Evolutionary conservation across 345 rosid species (phyloP).

Genomic region (Aethionema arabicum): DNA sequence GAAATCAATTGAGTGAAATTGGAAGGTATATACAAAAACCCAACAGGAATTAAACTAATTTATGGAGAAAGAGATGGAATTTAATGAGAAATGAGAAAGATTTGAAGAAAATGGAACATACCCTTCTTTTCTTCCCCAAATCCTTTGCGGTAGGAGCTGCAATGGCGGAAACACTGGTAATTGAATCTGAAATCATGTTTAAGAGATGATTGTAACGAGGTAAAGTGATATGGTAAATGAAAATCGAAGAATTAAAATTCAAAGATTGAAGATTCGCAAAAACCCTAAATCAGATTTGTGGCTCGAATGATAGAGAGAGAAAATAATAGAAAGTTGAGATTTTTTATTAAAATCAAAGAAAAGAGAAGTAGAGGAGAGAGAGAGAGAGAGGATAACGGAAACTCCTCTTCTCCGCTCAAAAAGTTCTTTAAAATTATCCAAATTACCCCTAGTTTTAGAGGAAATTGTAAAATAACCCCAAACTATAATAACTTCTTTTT

Average conservation of each 20-base stretch:
- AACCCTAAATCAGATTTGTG: slow-evolving; percentile 60
- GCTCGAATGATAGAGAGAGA: slow-evolving; percentile 35
- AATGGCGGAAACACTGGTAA: slow-evolving; percentile 48
- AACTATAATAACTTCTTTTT: too few species aligned
- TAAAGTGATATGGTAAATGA: background rate
- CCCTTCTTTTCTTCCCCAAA: slow-evolving; percentile 78
- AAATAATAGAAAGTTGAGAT: slow-evolving; percentile 15
- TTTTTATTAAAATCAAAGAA: slow-evolving; percentile 15
- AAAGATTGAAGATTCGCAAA: slow-evolving; percentile 35
- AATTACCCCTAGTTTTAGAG: slow-evolving; percentile 7
- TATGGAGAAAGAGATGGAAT: background rate
- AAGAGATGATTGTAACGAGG: slow-evolving; percentile 5
- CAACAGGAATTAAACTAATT: background rate
- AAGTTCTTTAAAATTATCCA: slow-evolving; percentile 6
- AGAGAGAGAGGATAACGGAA: slow-evolving; percentile 61
- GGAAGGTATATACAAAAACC: background rate
- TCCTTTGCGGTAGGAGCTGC: slow-evolving; percentile 53
- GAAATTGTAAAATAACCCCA: too few species aligned
- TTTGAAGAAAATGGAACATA: slow-evolving; percentile 20
- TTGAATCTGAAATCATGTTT: slow-evolving; percentile 68
- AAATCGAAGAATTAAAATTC: slow-evolving; percentile 6
- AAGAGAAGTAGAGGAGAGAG: slow-evolving; percentile 24
- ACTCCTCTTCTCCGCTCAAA: slow-evolving; percentile 58
- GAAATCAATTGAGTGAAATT: background rate
- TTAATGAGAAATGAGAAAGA: background rate